These are phyloP conservation scores for Pseudocercospora eumusae DNA, from an alignment of 2,329 filamentous ascomycete genomes.

Conservation along the genomic window DNA sequence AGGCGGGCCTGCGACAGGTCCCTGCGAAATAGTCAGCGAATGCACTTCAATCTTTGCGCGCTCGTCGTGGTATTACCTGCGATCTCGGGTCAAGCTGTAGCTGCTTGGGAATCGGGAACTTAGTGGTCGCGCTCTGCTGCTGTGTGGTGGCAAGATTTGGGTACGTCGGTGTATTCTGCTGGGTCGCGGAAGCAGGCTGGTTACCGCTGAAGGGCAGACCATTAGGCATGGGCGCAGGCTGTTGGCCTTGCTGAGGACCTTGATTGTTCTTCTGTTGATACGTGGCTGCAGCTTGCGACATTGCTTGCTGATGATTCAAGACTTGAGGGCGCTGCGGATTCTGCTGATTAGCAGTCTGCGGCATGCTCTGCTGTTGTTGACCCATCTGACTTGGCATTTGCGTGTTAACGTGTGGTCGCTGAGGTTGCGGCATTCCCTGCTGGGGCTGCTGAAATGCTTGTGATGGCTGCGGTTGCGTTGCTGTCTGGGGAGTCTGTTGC, in stretches of 20 bases:
- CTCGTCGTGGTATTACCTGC: slow-evolving; percentile 44
- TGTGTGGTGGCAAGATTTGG: slow-evolving; percentile 31
- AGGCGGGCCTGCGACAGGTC: slow-evolving; percentile 71
- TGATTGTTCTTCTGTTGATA: slow-evolving; percentile 25
- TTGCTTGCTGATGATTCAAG: slow-evolving; percentile 49
- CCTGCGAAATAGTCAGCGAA: slow-evolving; percentile 29
- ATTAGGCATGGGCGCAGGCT: slow-evolving; percentile 30
- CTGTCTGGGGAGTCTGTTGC: slow-evolving; percentile 38
- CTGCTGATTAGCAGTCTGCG: slow-evolving; percentile 26
- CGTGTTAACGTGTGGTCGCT: slow-evolving; percentile 28
- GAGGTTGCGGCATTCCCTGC: slow-evolving; percentile 27
- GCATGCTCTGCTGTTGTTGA: slow-evolving; percentile 26
- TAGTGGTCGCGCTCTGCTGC: slow-evolving; percentile 52
- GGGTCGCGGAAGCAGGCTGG: slow-evolving; percentile 26
- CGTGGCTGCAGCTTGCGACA: slow-evolving; percentile 41
- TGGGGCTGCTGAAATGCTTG: slow-evolving; percentile 26
- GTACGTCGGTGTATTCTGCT: slow-evolving; percentile 31
- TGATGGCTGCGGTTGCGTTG: slow-evolving; percentile 25
- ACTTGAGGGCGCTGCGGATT: slow-evolving; percentile 34
- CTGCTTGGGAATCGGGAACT: slow-evolving; percentile 81
- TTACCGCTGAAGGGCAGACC: slow-evolving; percentile 28
- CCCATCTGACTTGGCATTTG: slow-evolving; percentile 30
- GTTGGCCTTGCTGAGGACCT: slow-evolving; percentile 24
- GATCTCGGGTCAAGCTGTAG: slow-evolving; percentile 71
- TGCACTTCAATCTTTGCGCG: background rate